phyloP scores from a whole-genome alignment of 1,139 yeast species.

The Groenewaldozyma auringiensis region DNA sequence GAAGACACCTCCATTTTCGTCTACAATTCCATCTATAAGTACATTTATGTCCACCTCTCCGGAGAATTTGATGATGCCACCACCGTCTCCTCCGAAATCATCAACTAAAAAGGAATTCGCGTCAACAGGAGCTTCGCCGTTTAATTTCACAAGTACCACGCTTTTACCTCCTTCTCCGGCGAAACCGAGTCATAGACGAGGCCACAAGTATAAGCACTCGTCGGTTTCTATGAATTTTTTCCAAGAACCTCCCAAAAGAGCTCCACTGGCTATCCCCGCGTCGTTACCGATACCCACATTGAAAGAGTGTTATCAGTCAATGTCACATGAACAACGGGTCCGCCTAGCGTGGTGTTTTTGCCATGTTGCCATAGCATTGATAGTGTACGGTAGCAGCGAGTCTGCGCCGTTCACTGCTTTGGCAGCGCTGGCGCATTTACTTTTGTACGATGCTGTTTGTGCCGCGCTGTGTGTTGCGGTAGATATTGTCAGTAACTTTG shows the following conservation, averaged over 20 bases:
- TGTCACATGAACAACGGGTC: conserved; percentile 45
- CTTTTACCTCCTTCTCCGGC: conserved; percentile 17
- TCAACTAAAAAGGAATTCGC: not conserved
- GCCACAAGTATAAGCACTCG: conserved; percentile 92
- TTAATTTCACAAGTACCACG: conserved; percentile 31
- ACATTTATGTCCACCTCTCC: not conserved
- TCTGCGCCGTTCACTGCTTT: conserved; percentile 52
- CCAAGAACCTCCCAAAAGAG: conserved; percentile 78
- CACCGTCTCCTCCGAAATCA: conserved; percentile 1
- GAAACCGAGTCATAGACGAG: conserved; percentile 57
- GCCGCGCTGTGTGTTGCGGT: conserved; percentile 64
- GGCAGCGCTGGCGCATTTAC: conserved; percentile 76
- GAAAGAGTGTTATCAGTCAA: conserved; percentile 51
- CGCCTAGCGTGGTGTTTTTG: conserved; percentile 59
- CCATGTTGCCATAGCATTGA: conserved; percentile 50
- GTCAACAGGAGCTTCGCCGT: conserved; percentile 21
- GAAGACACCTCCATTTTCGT: not conserved
- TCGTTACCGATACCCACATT: conserved; percentile 73
- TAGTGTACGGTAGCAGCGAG: conserved; percentile 43
- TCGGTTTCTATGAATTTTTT: conserved; percentile 95
- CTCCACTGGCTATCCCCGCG: conserved; percentile 66
- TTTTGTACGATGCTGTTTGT: conserved; percentile 81
- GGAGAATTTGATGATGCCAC: not conserved
- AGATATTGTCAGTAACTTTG: conserved; percentile 78
- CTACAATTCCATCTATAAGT: not conserved